Evolutionary conservation across 2,329 filamentous ascomycete species (phyloP).

Genomic region (Trichoderma hamatum): DNA sequence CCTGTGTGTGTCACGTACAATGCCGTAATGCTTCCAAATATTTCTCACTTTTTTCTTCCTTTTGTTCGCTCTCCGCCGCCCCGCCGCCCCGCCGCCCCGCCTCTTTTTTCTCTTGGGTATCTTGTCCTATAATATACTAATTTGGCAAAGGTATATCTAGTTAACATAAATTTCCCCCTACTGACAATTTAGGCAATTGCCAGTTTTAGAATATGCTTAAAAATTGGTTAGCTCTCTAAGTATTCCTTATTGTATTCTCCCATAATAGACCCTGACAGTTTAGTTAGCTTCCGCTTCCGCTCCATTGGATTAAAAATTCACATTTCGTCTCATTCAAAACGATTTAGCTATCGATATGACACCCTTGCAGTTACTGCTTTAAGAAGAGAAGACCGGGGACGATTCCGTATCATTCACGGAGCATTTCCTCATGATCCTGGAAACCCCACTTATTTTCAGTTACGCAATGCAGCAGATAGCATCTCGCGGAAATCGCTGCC

Average conservation of each 20-base stretch:
- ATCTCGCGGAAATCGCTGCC: not conserved
- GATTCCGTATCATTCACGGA: not conserved
- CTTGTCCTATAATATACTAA: not conserved
- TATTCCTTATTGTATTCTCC: not conserved
- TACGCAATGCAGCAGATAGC: not conserved
- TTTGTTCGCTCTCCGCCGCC: no score
- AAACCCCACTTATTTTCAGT: no score
- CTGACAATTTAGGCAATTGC: not conserved
- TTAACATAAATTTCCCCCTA: not conserved
- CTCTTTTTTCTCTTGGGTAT: no score
- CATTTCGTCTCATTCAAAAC: not conserved
- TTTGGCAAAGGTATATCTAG: not conserved
- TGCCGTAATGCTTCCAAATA: no score
- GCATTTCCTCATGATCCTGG: not conserved
- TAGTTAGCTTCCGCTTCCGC: not conserved
- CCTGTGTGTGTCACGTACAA: no score
- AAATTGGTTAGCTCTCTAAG: not conserved
- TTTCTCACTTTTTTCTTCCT: no score
- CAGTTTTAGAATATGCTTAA: not conserved
- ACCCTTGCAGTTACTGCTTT: constrained; percentile 15
- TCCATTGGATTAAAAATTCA: not conserved
- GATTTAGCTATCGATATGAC: not conserved
- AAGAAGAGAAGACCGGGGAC: not conserved
- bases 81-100: no score
- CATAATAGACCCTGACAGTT: not conserved